Base-by-base conservation (phyloP, 495 filamentous ascomycete species). In the Penicillium verhagenii region DNA sequence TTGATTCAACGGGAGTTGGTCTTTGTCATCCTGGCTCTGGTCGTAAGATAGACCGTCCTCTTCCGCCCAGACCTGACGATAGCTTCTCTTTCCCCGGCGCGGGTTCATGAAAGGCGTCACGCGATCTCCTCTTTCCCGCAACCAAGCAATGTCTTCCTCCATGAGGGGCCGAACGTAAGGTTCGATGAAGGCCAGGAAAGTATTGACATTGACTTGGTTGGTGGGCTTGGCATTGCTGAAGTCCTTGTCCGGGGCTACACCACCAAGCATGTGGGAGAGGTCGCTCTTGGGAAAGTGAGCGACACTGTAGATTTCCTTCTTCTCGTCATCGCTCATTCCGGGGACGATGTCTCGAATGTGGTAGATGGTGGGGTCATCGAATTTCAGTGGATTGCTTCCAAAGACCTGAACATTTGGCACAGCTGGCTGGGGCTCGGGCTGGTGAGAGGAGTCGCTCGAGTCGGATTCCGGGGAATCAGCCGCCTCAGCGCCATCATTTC, bases 141-240 rank as follows among this genome's bases (percentile, higher is more conserved):
- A 71, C 69, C 96, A 99, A 1, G 90, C 91, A 39, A 96, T 84
- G 68, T 99, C 94, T 65, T 99, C 95, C 65, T 99, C 95, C 13
- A 84, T 90, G 57, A 96, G 86, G 0, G 88, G 85, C 2, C 95
- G 88, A 53, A 96, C 91, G 73, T 88, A 97, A 0, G 93, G 89
- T 26, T 99, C 95, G 47, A 93, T 80, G 63, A 90, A 96, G 19
- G 86, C 83, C 13, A 85, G 84, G 67, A 97, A 99, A 11, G 92
- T 95, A 57, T 85, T 88, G 54, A 91, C 90, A 67, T 85, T 90
- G 67, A 96, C 94, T 71, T 97, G 95, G 57, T 93, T 96, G 8
- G 85, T 85, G 8, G 93, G 91, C 66, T 99, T 97, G 14, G 91
- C 87, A 60, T 86, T 96, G 60, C 89, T 95, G 59, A 96, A 97